These are phyloP conservation scores for Bremia lactucae DNA, from an alignment of 352 stramenopile genomes.

Conservation along the genomic window DNA sequence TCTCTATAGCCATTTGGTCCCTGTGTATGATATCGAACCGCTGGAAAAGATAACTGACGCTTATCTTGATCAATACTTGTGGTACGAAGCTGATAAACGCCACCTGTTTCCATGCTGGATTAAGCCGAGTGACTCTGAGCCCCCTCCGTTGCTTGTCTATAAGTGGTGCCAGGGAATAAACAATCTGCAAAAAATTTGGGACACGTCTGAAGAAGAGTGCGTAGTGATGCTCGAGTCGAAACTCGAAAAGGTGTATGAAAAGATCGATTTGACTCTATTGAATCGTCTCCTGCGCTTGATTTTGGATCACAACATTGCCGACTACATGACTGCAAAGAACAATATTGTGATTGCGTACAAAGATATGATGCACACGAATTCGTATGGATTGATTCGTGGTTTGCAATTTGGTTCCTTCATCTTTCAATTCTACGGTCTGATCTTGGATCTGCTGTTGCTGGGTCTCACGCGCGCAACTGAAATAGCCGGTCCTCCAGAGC, in stretches of 20 bases:
- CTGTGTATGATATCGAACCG: slow-evolving; percentile 98
- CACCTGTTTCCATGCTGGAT: slow-evolving; percentile 99
- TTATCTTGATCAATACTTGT: slow-evolving; percentile 99
- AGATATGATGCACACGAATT: slow-evolving; percentile 99
- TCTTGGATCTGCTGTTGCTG: slow-evolving; percentile 97
- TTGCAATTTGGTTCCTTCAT: slow-evolving; percentile 96
- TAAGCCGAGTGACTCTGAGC: slow-evolving; percentile 98
- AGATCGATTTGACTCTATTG: slow-evolving; percentile 98
- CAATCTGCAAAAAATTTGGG: slow-evolving; percentile 98
- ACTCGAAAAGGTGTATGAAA: slow-evolving; percentile 99
- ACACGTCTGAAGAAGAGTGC: slow-evolving; percentile 96
- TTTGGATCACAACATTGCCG: slow-evolving; percentile 99
- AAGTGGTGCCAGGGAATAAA: slow-evolving; percentile 99
- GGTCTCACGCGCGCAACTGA: slow-evolving; percentile 96
- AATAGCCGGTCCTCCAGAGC: slow-evolving; percentile 93
- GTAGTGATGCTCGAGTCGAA: slow-evolving; percentile 98
- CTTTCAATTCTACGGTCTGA: slow-evolving; percentile 99
- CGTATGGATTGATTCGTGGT: slow-evolving; percentile 97
- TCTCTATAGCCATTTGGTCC: slow-evolving; percentile 97
- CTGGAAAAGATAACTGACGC: slow-evolving; percentile 99
- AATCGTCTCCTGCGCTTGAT: slow-evolving; percentile 97
- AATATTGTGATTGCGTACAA: slow-evolving; percentile 98
- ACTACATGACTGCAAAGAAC: slow-evolving; percentile 99
- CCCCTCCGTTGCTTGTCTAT: slow-evolving; percentile 97
- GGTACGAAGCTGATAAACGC: slow-evolving; percentile 99